Evolutionary conservation across 768 basidiomycete genomes (phyloP).

Genomic region (Favolaschia claudopus): DNA sequence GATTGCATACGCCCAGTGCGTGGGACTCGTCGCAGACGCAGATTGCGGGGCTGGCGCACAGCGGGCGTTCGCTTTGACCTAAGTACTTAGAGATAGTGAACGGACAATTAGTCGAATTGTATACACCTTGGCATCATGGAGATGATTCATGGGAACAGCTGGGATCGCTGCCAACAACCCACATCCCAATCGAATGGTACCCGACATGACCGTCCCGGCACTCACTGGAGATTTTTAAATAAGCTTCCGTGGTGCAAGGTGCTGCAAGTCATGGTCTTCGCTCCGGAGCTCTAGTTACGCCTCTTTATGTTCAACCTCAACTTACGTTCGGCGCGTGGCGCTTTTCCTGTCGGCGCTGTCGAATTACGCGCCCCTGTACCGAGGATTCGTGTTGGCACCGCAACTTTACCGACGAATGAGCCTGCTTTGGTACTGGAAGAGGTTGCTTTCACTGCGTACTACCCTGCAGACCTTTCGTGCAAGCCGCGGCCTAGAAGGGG

Average conservation of each 20-base stretch:
- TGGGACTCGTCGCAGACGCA: constrained; percentile 12
- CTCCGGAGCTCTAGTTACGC: no score
- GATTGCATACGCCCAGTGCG: not conserved
- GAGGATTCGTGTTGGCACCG: constrained; percentile 46
- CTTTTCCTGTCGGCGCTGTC: constrained; percentile 64
- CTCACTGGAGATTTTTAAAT: not conserved
- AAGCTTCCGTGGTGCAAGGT: no score
- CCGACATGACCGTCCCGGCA: constrained; percentile 3
- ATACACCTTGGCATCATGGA: not conserved
- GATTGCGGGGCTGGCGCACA: not conserved
- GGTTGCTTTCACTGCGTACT: constrained; percentile 70
- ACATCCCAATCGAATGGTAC: not conserved
- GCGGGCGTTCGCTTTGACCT: not conserved
- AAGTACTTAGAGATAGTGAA: not conserved
- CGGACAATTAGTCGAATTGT: no score
- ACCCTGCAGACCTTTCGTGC: constrained; percentile 57
- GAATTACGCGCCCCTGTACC: constrained; percentile 60
- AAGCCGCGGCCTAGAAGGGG: constrained; percentile 49
- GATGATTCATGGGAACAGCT: not conserved
- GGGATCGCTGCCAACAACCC: not conserved
- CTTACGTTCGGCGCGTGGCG: constrained; percentile 7
- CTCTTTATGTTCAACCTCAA: not conserved
- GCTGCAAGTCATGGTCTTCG: no score
- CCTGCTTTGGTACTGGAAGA: constrained; percentile 65
- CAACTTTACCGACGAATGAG: constrained; percentile 43